Evolutionary conservation across 306 rosid species (phyloP).

Genomic region (Senna tora): DNA sequence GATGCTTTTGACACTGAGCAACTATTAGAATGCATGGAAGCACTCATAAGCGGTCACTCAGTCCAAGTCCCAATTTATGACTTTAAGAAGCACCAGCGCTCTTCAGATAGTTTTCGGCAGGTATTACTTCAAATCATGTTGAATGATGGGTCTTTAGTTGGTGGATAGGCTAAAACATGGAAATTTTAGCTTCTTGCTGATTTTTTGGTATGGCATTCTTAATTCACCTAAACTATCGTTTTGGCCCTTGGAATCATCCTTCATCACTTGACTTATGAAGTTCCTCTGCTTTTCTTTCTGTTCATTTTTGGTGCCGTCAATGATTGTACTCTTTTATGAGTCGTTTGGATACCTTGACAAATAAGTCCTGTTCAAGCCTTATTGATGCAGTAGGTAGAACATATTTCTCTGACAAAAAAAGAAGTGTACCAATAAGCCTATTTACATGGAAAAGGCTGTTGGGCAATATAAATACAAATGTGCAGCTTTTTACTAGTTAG

Average conservation of each 20-base stretch:
- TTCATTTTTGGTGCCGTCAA: conserved; percentile 1
- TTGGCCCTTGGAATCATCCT: conserved; percentile 15
- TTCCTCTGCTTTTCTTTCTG: not conserved
- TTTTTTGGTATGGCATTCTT: not conserved
- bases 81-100: conserved; percentile 87
- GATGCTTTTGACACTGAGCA: conserved; percentile 97
- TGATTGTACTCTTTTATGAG: conserved; percentile 12
- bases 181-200: not conserved
- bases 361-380: not conserved
- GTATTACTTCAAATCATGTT: conserved; percentile 42
- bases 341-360: conserved; percentile 4
- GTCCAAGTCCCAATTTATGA: conserved; percentile 91
- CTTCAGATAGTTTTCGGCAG: conserved; percentile 86
- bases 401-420: not conserved
- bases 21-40: conserved; percentile 73
- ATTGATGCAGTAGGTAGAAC: not conserved
- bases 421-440: not conserved
- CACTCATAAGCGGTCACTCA: conserved; percentile 68
- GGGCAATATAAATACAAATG: not conserved
- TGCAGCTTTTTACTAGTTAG: conserved; percentile 17
- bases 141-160: not conserved
- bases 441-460: conserved; percentile 5
- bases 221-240: not conserved
- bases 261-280: not conserved
- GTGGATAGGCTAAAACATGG: conserved; percentile 1